Base-by-base conservation (phyloP, 176 grass and related monocot species). In the Aegilops sharonensis region DNA sequence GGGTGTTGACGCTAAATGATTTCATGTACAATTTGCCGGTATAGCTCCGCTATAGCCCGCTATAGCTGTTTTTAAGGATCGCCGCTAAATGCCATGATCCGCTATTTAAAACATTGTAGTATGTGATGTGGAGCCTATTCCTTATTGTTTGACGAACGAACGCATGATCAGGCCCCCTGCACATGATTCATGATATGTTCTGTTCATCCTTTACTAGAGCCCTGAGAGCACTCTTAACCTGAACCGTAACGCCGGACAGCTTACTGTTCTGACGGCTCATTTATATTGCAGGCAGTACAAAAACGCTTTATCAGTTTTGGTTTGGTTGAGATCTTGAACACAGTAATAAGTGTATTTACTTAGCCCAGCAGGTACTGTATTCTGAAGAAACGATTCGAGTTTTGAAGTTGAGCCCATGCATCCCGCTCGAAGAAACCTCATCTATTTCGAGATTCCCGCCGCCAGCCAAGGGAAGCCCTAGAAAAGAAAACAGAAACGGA, bases 241-340 rank as follows among this genome's bases (percentile, higher is more conserved):
- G 3, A 21, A 47, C 15, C 9, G 8, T 67, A 24, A 40, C 35
- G 39, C 31, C 3, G 61, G 36, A 65, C n/a, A 70, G 54, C 50
- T 78, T 82, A 54, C 23, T 71, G 36, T 78, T 8, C 75, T 81
- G n/a, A 68, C 37, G 62, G 83, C 31, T 76, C 40, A 81, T 85
- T 85, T 81, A 85, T 77, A n/a, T 5, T 6, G 68, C 5, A n/a
- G 66, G 9, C 31, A 11, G 88, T 81, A 81, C 47, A 89, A 1
- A 75, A 56, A 21, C 61, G 21, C 15, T 13, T 14, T 84, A 54
- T 8, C 54, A 57, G 17, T 20, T 59, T 59, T 0, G 21, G 21
- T 18, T 65, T 15, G 69, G 2, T 15, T 9, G 39, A 18, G 18
- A 37, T 25, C 34, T 25, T 63, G 17, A 64, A 2, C 10, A 23